phyloP scores from a whole-genome alignment of 371 early-diverging fungal genomes.

The Dichotomocladium elegans region DNA sequence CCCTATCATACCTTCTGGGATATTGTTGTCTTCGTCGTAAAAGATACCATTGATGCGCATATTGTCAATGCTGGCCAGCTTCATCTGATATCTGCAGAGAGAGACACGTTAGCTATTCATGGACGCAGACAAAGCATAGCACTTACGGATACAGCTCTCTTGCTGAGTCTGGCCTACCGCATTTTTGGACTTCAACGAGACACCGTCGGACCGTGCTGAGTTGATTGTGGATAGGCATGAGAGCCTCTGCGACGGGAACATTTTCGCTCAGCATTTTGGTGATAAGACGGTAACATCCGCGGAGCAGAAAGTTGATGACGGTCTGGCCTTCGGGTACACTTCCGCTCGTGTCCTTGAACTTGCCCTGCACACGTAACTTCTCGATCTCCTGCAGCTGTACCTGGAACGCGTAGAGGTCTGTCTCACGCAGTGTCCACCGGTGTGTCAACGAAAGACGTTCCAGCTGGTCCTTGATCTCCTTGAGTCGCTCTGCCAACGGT shows the following conservation, averaged over 20 bases:
- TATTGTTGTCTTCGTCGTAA: constrained; percentile 74
- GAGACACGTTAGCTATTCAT: background rate
- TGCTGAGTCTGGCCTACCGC: constrained; percentile 77
- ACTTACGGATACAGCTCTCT: constrained; percentile 79
- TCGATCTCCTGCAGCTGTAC: constrained; percentile 75
- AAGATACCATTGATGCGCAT: constrained; percentile 85
- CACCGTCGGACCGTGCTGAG: constrained; percentile 81
- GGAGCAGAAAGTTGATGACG: constrained; percentile 77
- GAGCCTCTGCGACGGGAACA: constrained; percentile 83
- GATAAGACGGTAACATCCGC: constrained; percentile 85
- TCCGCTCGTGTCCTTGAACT: constrained; percentile 67
- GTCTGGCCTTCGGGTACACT: constrained; percentile 68
- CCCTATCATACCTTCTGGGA: constrained; percentile 67
- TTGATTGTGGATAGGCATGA: constrained; percentile 84
- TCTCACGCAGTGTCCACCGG: constrained; percentile 81
- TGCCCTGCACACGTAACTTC: constrained; percentile 61
- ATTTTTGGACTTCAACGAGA: constrained; percentile 75
- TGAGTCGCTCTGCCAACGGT: constrained; percentile 71
- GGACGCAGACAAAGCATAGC: background rate
- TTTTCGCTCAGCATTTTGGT: constrained; percentile 77
- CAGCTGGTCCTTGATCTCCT: constrained; percentile 69
- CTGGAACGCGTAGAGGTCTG: constrained; percentile 81
- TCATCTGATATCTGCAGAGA: constrained; percentile 66
- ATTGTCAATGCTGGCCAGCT: constrained; percentile 78
- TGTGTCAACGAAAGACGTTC: constrained; percentile 72